Percentiles rank a stretch among this genome's conserved stretches.
These are phyloP conservation scores for Grammothele lineata DNA, from an alignment of 768 basidiomycete species.

Conservation along the genomic window DNA sequence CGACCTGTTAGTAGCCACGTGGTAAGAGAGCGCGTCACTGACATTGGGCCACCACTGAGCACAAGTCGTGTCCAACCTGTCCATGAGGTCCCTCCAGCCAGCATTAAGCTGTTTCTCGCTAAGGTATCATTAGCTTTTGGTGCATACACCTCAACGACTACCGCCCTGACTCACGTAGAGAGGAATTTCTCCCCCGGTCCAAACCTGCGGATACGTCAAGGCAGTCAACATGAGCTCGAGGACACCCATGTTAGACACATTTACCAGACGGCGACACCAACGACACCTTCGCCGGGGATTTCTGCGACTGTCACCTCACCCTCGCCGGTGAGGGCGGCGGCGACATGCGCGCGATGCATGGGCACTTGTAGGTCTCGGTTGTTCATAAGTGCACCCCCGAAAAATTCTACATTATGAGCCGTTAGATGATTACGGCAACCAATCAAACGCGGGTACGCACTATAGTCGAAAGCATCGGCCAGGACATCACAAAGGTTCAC, in stretches of 20 bases:
- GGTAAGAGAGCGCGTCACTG: too few relatives aligned
- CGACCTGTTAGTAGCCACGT: neutral
- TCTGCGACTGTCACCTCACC: neutral
- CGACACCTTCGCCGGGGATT: neutral
- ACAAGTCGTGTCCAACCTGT: neutral
- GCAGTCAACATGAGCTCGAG: neutral
- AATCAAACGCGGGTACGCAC: neutral
- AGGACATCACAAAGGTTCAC: neutral
- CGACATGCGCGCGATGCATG: neutral
- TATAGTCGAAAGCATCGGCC: neutral
- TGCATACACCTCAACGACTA: neutral
- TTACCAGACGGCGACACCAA: neutral
- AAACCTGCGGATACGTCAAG: neutral
- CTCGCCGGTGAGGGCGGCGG: neutral
- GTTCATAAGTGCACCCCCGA: neutral
- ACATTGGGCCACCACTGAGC: too few relatives aligned
- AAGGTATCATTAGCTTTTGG: neutral
- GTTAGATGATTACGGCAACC: neutral
- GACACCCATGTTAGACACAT: neutral
- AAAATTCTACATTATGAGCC: neutral
- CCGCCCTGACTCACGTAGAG: neutral
- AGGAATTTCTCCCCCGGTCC: slow-evolving; percentile 1
- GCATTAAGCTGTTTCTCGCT: too few relatives aligned
- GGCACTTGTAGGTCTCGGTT: neutral
- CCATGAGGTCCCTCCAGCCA: neutral